phyloP scores from a whole-genome alignment of 1,139 yeast species.

The Yamadazyma mexicana region DNA sequence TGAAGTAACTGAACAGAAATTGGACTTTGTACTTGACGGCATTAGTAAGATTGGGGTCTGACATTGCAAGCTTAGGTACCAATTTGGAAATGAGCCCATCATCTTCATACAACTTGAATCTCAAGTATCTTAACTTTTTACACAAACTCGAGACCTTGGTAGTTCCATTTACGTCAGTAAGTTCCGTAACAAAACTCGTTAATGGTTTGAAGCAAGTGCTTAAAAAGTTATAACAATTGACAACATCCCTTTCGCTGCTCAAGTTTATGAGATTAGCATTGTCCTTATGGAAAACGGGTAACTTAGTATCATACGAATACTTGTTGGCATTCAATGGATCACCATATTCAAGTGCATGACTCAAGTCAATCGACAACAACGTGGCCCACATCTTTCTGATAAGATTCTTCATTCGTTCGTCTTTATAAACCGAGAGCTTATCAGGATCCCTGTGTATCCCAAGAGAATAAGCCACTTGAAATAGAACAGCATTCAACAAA shows the following conservation, averaged over 20 bases:
- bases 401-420: slow-evolving; percentile 30
- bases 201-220: slow-evolving; percentile 13
- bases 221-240: slow-evolving; percentile 12
- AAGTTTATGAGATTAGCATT: slow-evolving; percentile 26
- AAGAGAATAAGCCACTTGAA: slow-evolving; percentile 44
- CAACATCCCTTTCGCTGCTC: slow-evolving; percentile 24
- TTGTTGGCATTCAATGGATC: slow-evolving; percentile 30
- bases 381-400: slow-evolving; percentile 25
- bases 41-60: slow-evolving; percentile 2
- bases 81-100: slow-evolving; percentile 5
- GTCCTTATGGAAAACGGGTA: slow-evolving; percentile 20
- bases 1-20: slow-evolving; percentile 32
- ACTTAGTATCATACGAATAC: slow-evolving; percentile 33
- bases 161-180: slow-evolving; percentile 12
- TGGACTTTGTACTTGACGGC: slow-evolving; percentile 20
- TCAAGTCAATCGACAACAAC: slow-evolving; percentile 34
- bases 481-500: slow-evolving; percentile 36
- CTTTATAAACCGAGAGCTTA: slow-evolving; percentile 11
- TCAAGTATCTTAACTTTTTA: slow-evolving; percentile 12
- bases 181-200: slow-evolving; percentile 12
- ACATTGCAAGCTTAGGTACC: neutral
- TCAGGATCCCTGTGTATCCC: slow-evolving; percentile 49
- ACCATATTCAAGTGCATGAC: slow-evolving; percentile 39
- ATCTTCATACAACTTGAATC: slow-evolving; percentile 10
- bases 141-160: slow-evolving; percentile 11